These are phyloP conservation scores for Clonostachys byssicola DNA, from an alignment of 2,329 filamentous ascomycete species.

Conservation along the genomic window DNA sequence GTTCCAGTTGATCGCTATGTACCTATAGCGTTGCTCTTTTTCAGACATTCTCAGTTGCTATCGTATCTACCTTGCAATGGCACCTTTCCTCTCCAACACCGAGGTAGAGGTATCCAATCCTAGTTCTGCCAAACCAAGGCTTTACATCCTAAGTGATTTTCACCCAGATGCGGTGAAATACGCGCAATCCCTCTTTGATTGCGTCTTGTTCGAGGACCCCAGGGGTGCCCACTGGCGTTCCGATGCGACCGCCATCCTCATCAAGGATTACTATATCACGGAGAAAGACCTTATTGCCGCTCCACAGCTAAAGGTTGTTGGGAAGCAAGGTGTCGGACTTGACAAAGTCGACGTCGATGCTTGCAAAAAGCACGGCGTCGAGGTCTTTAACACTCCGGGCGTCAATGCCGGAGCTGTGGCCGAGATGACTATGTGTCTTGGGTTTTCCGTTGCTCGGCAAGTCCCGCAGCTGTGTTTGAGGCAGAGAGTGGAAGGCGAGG, in stretches of 20 bases:
- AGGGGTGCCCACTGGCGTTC: conserved; percentile 25
- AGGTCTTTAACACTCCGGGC: conserved; percentile 39
- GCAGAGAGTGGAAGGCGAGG: conserved; percentile 16
- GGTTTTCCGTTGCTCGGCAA: conserved; percentile 22
- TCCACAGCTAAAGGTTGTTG: conserved; percentile 29
- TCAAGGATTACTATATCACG: conserved; percentile 24
- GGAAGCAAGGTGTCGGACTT: conserved; percentile 37
- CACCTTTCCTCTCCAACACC: not conserved
- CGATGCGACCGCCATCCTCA: conserved; percentile 27
- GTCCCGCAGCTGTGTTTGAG: conserved; percentile 20
- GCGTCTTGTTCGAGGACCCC: conserved; percentile 22
- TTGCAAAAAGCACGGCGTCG: conserved; percentile 25
- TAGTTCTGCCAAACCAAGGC: conserved; percentile 14
- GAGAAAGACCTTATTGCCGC: conserved; percentile 24
- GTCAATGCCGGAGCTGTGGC: conserved; percentile 28
- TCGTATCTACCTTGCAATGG: too few relatives aligned
- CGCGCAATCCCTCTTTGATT: conserved; percentile 26
- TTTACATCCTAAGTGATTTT: conserved; percentile 28
- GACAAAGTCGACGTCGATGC: conserved; percentile 33
- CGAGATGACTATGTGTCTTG: conserved; percentile 7
- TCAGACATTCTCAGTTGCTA: too few relatives aligned
- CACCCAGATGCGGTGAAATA: conserved; percentile 22
- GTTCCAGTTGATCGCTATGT: too few relatives aligned
- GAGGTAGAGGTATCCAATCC: not conserved
- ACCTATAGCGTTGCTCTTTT: too few relatives aligned